Percentiles rank a stretch among this genome's conserved stretches.
These are phyloP conservation scores for Neopestalotiopsis sp. DNA, from an alignment of 2,329 filamentous ascomycete species.

Conservation along the genomic window DNA sequence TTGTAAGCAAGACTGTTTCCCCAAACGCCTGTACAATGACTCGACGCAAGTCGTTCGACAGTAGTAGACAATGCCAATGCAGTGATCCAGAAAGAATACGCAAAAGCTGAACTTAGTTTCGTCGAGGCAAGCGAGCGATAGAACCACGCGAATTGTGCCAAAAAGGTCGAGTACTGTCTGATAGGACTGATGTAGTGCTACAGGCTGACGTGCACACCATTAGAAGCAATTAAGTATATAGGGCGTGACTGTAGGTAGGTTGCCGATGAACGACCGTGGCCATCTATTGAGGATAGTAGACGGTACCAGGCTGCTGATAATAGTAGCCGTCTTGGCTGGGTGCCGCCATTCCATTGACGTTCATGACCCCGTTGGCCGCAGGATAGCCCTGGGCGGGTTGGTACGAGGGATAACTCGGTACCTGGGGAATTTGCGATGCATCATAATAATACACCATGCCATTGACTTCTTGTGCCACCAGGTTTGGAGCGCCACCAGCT, in stretches of 20 bases:
- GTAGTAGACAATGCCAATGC: conserved; percentile 8
- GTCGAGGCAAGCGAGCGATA: conserved; percentile 3
- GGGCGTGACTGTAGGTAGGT: not conserved
- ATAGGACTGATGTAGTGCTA: not conserved
- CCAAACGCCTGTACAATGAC: conserved; percentile 22
- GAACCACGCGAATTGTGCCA: not conserved
- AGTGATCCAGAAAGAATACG: conserved; percentile 10
- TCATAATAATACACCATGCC: conserved; percentile 98
- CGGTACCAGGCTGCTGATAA: conserved; percentile 63
- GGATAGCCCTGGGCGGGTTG: conserved; percentile 56
- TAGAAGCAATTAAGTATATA: conserved; percentile 21
- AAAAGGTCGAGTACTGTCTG: not conserved
- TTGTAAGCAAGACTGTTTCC: conserved; percentile 20
- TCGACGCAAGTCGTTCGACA: conserved; percentile 10
- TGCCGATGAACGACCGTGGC: no score
- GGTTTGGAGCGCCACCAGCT: conserved; percentile 58
- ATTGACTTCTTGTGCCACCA: conserved; percentile 85
- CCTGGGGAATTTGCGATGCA: conserved; percentile 69
- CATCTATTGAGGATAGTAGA: conserved; percentile 66
- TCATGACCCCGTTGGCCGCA: conserved; percentile 58
- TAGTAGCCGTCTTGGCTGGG: conserved; percentile 73
- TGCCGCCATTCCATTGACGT: conserved; percentile 83
- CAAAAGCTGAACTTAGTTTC: not conserved
- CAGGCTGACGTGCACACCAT: not conserved
- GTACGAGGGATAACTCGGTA: conserved; percentile 53